phyloP scores from a whole-genome alignment of 225 moss, liverwort and hornwort genomes.

The Polytrichum commune region DNA sequence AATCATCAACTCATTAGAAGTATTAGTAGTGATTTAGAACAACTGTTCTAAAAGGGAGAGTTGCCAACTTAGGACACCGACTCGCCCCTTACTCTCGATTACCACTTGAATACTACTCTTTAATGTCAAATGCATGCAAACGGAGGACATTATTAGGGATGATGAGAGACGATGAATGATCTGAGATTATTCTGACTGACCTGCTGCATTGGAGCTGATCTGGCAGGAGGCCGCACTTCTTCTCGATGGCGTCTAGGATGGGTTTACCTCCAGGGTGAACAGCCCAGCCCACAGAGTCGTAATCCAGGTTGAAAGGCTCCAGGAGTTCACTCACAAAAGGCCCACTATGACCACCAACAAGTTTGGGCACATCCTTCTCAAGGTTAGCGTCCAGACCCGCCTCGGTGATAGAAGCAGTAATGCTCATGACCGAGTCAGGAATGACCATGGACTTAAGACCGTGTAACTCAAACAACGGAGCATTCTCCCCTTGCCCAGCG shows the following conservation, averaged over 20 bases:
- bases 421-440: constrained; percentile 12
- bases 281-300: constrained; percentile 20
- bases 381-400: constrained; percentile 28
- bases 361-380: constrained; percentile 24
- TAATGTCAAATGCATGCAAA: too few relatives aligned
- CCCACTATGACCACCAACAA: constrained; percentile 4
- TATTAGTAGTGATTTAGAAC: too few relatives aligned
- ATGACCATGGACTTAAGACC: constrained; percentile 16
- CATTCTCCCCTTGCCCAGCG: neutral
- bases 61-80: too few relatives aligned
- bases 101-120: too few relatives aligned
- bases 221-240: constrained; percentile 14
- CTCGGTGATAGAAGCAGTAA: constrained; percentile 20
- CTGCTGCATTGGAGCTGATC: constrained; percentile 26
- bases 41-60: too few relatives aligned
- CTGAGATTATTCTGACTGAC: neutral
- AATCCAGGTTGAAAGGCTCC: constrained; percentile 15
- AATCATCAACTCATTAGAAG: too few relatives aligned
- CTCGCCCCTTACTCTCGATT: too few relatives aligned
- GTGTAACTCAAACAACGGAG: constrained; percentile 16
- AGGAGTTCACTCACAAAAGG: constrained; percentile 14
- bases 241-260: constrained; percentile 22
- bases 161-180: too few relatives aligned
- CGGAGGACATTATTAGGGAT: too few relatives aligned
- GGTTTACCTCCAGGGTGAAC: constrained; percentile 33